Evolutionary conservation across 139 green algal species (phyloP).

Genomic region (Coccomyxa sp.): DNA sequence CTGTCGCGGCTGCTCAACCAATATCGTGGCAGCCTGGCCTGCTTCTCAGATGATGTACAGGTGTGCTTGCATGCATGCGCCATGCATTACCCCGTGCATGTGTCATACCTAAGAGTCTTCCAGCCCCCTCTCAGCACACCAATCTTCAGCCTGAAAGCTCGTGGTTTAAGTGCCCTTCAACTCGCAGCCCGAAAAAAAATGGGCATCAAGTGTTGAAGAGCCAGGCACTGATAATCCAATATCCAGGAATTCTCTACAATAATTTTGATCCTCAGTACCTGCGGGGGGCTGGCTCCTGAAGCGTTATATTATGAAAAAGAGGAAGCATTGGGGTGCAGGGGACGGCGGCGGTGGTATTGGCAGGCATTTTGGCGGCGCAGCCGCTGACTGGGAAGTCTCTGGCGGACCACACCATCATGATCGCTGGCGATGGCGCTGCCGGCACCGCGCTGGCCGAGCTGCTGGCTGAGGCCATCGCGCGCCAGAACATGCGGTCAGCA

Average conservation of each 20-base stretch:
- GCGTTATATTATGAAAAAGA: too few relatives aligned
- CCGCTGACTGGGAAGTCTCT: constrained; percentile 52
- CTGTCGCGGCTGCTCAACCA: constrained; percentile 58
- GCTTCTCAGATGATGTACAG: constrained; percentile 65
- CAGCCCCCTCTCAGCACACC: too few relatives aligned
- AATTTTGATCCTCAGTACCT: too few relatives aligned
- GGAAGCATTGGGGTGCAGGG: constrained; percentile 27
- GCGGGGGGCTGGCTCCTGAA: too few relatives aligned
- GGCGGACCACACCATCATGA: constrained; percentile 60
- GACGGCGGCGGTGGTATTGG: constrained; percentile 63
- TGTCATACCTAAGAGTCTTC: too few relatives aligned
- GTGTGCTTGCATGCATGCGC: background rate
- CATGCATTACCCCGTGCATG: background rate
- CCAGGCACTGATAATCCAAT: too few relatives aligned
- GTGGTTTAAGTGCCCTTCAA: too few relatives aligned
- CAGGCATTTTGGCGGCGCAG: constrained; percentile 59
- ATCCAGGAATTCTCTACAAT: too few relatives aligned
- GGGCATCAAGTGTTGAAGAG: too few relatives aligned
- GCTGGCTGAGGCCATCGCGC: constrained; percentile 60
- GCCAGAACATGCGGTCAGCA: constrained; percentile 12
- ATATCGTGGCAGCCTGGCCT: constrained; percentile 66
- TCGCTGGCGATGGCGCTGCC: constrained; percentile 60
- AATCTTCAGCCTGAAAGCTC: too few relatives aligned
- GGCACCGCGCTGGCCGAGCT: constrained; percentile 70
- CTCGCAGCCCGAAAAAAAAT: too few relatives aligned